Conservation (phyloP, 192 early-diverging fungal genomes). For the Dispira simplex region DNA sequence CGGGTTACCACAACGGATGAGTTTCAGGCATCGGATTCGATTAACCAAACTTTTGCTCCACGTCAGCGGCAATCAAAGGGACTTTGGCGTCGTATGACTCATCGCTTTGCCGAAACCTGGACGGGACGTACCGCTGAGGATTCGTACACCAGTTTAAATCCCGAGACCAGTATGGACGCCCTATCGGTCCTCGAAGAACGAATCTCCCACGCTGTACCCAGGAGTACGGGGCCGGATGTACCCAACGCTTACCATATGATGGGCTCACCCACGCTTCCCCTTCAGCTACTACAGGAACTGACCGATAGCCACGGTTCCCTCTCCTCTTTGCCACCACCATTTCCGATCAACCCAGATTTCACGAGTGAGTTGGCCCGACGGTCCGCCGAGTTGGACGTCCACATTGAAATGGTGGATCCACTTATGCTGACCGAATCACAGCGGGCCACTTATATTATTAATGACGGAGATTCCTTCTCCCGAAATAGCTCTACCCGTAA, state of each 20-base stretch:
- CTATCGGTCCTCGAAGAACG: slow-evolving; percentile 9
- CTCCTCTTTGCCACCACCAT: neutral
- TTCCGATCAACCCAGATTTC: neutral
- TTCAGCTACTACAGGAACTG: neutral
- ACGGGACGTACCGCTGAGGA: slow-evolving; percentile 7
- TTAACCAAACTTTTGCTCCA: no score
- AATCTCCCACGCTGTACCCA: neutral
- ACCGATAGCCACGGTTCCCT: neutral
- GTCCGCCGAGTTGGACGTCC: no score
- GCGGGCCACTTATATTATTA: no score
- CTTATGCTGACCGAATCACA: no score
- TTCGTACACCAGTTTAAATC: slow-evolving; percentile 9
- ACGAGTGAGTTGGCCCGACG: no score
- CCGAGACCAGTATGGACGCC: slow-evolving; percentile 1
- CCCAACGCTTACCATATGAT: neutral
- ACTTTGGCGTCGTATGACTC: neutral
- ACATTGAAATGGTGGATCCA: no score
- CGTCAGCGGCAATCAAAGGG: neutral
- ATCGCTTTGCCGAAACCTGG: slow-evolving; percentile 10
- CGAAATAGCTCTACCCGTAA: no score
- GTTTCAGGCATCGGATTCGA: no score
- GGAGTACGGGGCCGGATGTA: neutral
- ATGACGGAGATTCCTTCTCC: no score
- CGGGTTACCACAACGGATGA: no score
- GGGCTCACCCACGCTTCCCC: slow-evolving; percentile 1